phyloP scores from a whole-genome alignment of 2,329 filamentous ascomycete genomes.

The Nothophoma quercina region DNA sequence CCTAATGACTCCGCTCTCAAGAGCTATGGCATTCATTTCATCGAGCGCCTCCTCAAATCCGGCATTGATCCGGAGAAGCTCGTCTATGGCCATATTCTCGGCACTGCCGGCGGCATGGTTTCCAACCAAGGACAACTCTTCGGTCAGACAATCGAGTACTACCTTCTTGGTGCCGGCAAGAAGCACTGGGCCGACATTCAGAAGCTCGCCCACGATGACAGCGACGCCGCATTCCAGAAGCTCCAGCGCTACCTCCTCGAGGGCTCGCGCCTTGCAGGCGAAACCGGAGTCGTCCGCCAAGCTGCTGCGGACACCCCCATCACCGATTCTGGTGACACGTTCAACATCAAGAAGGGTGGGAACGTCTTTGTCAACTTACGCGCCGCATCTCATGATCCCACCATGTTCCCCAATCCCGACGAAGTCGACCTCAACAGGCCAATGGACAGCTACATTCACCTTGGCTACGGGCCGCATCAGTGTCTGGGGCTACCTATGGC shows the following conservation, averaged over 20 bases:
- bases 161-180: slow-evolving; percentile 58
- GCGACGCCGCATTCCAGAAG: slow-evolving; percentile 55
- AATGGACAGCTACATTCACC: slow-evolving; percentile 54
- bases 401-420: slow-evolving; percentile 53
- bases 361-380: slow-evolving; percentile 54
- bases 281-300: slow-evolving; percentile 53
- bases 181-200: slow-evolving; percentile 59
- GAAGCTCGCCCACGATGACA: slow-evolving; percentile 52
- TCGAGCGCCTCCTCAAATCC: slow-evolving; percentile 59
- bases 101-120: slow-evolving; percentile 62
- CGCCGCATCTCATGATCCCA: slow-evolving; percentile 51
- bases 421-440: slow-evolving; percentile 49
- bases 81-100: slow-evolving; percentile 65
- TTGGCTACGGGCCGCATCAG: slow-evolving; percentile 53
- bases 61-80: slow-evolving; percentile 58
- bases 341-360: slow-evolving; percentile 47
- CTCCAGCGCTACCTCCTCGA: slow-evolving; percentile 61
- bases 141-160: slow-evolving; percentile 65
- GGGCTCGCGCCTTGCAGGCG: slow-evolving; percentile 53
- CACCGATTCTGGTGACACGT: slow-evolving; percentile 41
- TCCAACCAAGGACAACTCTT: slow-evolving; percentile 66
- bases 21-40: slow-evolving; percentile 64
- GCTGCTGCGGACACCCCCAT: slow-evolving; percentile 45
- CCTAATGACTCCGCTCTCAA: slow-evolving; percentile 53
- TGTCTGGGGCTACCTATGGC: slow-evolving; percentile 56